Conservation (phyloP, 1,139 yeast species). For the Magnusiomyces magnusii region DNA sequence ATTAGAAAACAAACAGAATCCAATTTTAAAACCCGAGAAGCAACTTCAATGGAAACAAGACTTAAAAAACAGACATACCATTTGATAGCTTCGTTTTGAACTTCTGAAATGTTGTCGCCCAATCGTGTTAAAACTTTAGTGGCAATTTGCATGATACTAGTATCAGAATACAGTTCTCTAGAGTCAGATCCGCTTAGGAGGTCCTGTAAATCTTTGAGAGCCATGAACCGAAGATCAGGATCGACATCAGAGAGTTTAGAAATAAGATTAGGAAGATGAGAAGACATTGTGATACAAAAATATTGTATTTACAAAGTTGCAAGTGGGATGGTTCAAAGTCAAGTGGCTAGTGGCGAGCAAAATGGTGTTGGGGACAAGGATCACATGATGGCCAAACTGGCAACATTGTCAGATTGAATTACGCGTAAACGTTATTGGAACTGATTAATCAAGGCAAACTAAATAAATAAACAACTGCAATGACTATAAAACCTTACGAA, state of each 20-base stretch:
- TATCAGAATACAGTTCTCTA: slow-evolving; percentile 21
- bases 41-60: too few relatives aligned
- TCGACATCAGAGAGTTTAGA: slow-evolving; percentile 41
- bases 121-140: slow-evolving; percentile 47
- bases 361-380: background rate
- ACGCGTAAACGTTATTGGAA: too few relatives aligned
- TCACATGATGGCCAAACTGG: background rate
- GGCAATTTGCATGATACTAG: slow-evolving; percentile 38
- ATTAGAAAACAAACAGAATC: slow-evolving; percentile 10
- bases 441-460: background rate
- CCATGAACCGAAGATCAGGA: slow-evolving; percentile 84
- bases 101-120: slow-evolving; percentile 64
- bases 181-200: slow-evolving; percentile 32
- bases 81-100: slow-evolving; percentile 68
- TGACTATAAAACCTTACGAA: too few relatives aligned
- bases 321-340: background rate
- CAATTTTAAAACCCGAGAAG: background rate
- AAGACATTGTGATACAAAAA: background rate
- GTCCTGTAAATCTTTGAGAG: slow-evolving; percentile 64
- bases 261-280: slow-evolving; percentile 15
- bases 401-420: too few relatives aligned
- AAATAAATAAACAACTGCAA: too few relatives aligned
- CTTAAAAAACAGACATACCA: slow-evolving; percentile 34
- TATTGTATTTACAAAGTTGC: background rate
- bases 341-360: background rate